phyloP scores from a whole-genome alignment of 768 basidiomycete species.

The Termitomyces sp. region DNA sequence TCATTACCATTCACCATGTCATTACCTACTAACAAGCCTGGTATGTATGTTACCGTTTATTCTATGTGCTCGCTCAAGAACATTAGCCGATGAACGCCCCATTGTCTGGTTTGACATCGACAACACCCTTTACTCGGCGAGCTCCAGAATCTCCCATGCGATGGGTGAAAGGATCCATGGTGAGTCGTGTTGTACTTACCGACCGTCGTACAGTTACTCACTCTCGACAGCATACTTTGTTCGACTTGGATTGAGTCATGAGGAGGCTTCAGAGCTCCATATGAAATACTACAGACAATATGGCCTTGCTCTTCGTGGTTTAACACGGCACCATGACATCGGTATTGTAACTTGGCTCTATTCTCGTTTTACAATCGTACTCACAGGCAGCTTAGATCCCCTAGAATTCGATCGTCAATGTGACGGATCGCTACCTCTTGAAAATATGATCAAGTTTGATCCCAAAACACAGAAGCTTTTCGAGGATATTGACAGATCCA shows the following conservation, averaged over 20 bases:
- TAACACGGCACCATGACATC: conserved; percentile 71
- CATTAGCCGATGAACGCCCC: conserved; percentile 45
- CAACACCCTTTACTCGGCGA: conserved; percentile 83
- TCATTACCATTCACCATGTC: conserved; percentile 5
- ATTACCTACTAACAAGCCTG: not conserved
- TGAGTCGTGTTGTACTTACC: conserved; percentile 16
- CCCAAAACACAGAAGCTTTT: conserved; percentile 61
- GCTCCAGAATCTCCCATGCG: conserved; percentile 66
- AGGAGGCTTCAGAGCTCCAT: conserved; percentile 68
- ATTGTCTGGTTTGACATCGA: conserved; percentile 85
- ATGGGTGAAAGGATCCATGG: conserved; percentile 83
- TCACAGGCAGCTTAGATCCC: conserved; percentile 45
- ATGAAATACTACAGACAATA: conserved; percentile 74
- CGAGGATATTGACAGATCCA: conserved; percentile 73
- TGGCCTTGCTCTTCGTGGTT: conserved; percentile 77
- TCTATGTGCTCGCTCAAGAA: not conserved
- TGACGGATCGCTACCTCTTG: conserved; percentile 79
- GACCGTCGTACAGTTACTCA: not conserved
- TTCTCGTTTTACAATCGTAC: not conserved
- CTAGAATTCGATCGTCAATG: conserved; percentile 83
- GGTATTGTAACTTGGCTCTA: conserved; percentile 35
- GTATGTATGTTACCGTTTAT: conserved; percentile 2
- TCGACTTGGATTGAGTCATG: conserved; percentile 59
- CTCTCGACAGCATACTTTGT: conserved; percentile 64
- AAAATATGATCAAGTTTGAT: conserved; percentile 70